Conservation (phyloP, 805 yeast genomes). For the Yamadazyma phyllophila region DNA sequence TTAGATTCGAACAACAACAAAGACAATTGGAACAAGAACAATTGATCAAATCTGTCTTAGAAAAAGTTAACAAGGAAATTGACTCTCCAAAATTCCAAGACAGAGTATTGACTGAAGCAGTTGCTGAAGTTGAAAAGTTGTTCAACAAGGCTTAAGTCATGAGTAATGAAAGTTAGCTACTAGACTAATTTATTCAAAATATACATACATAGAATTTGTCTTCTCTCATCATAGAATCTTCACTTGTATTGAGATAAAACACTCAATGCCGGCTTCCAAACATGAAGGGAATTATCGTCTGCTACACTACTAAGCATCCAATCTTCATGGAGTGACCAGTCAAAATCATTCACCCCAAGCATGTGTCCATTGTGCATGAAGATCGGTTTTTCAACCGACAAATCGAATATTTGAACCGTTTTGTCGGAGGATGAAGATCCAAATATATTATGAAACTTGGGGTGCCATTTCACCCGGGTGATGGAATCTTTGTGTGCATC, state of each 20-base stretch:
- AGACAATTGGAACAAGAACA: slow-evolving; percentile 96
- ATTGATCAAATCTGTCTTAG: slow-evolving; percentile 79
- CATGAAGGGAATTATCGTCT: slow-evolving; percentile 82
- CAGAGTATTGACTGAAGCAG: slow-evolving; percentile 83
- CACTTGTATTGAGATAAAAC: slow-evolving; percentile 7
- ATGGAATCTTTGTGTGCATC: slow-evolving; percentile 48
- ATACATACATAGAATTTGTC: slow-evolving; percentile 1
- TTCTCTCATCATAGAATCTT: background rate
- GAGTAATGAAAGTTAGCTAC: slow-evolving; percentile 1
- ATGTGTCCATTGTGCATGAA: slow-evolving; percentile 86
- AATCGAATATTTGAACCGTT: slow-evolving; percentile 61
- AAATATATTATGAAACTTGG: slow-evolving; percentile 47
- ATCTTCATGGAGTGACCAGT: slow-evolving; percentile 75
- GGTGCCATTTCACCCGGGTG: slow-evolving; percentile 74
- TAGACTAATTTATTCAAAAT: slow-evolving; percentile 7
- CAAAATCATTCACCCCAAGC: slow-evolving; percentile 79
- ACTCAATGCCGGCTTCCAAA: slow-evolving; percentile 66
- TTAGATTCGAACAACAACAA: slow-evolving; percentile 93
- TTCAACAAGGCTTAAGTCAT: slow-evolving; percentile 45
- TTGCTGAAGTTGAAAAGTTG: slow-evolving; percentile 86
- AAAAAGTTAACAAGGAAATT: slow-evolving; percentile 84
- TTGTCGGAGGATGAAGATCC: slow-evolving; percentile 69
- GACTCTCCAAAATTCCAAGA: slow-evolving; percentile 91
- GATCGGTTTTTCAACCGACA: slow-evolving; percentile 25
- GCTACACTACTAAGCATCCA: slow-evolving; percentile 75